phyloP scores from a whole-genome alignment of 1,139 yeast species.

The Saccharomyces hybrid region DNA sequence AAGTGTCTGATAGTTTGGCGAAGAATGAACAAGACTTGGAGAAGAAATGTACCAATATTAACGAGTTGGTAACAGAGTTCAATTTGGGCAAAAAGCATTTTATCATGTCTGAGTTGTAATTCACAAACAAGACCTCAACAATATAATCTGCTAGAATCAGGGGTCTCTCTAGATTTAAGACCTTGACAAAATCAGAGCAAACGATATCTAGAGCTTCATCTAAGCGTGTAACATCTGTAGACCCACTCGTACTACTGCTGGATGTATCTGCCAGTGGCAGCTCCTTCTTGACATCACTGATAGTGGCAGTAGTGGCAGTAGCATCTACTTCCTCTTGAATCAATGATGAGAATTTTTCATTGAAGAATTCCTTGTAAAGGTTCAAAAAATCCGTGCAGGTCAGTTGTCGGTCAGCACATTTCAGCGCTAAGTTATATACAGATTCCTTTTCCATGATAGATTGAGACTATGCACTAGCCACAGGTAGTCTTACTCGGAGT shows the following conservation, averaged over 20 bases:
- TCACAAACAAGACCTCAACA: slow-evolving; percentile 26
- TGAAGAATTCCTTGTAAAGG: slow-evolving; percentile 29
- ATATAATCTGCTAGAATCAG: slow-evolving; percentile 28
- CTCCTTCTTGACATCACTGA: neutral
- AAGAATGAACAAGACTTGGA: slow-evolving; percentile 25
- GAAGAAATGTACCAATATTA: slow-evolving; percentile 23
- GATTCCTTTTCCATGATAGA: slow-evolving; percentile 17
- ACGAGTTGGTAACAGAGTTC: slow-evolving; percentile 12
- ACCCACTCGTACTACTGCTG: neutral
- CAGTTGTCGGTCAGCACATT: slow-evolving; percentile 26
- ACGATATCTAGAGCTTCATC: slow-evolving; percentile 14
- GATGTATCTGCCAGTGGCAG: neutral
- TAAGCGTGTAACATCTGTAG: slow-evolving; percentile 5
- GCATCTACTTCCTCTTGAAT: slow-evolving; percentile 17
- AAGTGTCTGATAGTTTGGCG: slow-evolving; percentile 21
- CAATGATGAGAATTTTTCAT: slow-evolving; percentile 21
- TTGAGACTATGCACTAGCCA: neutral
- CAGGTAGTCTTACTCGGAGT: neutral
- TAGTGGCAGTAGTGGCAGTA: slow-evolving; percentile 2
- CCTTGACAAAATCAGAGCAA: slow-evolving; percentile 18
- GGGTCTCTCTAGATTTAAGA: slow-evolving; percentile 18
- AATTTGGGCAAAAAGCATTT: slow-evolving; percentile 22
- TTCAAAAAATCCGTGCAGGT: slow-evolving; percentile 26
- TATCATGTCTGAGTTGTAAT: slow-evolving; percentile 25
- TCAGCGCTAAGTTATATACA: slow-evolving; percentile 20